phyloP scores from a whole-genome alignment of 129 eudicot species.

The Heracleum sosnowskyi region DNA sequence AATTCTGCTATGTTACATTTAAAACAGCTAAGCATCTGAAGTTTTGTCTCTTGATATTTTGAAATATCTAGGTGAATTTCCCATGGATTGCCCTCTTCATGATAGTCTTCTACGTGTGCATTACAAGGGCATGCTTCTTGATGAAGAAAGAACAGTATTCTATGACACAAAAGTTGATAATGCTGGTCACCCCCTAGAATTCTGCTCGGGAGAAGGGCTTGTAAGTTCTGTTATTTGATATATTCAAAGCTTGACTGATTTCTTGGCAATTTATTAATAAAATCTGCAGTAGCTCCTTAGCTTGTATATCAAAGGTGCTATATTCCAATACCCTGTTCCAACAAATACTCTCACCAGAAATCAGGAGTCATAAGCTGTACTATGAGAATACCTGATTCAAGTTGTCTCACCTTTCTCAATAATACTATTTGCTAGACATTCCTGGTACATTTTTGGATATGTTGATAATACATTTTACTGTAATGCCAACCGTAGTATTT shows the following conservation, averaged over 20 bases:
- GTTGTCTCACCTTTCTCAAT: background rate
- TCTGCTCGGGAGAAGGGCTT: slow-evolving; percentile 97
- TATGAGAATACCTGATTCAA: background rate
- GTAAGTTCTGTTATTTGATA: slow-evolving; percentile 44
- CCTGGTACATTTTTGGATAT: background rate
- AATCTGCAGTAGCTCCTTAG: background rate
- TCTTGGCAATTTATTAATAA: background rate
- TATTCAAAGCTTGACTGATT: background rate
- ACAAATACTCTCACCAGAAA: background rate
- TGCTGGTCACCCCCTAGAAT: slow-evolving; percentile 81
- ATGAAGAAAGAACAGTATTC: slow-evolving; percentile 74
- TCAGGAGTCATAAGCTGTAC: background rate
- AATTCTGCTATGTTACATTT: background rate
- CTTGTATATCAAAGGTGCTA: background rate
- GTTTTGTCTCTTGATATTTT: slow-evolving; percentile 5
- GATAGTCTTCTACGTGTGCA: slow-evolving; percentile 85
- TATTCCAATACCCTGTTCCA: background rate
- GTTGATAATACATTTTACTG: background rate
- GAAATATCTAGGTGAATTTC: slow-evolving; percentile 79
- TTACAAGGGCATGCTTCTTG: slow-evolving; percentile 81
- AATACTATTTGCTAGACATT: background rate
- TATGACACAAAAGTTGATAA: slow-evolving; percentile 79
- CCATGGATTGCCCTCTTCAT: slow-evolving; percentile 99
- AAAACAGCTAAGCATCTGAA: slow-evolving; percentile 12
- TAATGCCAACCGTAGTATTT: background rate